Evolutionary conservation across 306 rosid genomes (phyloP), one percentile per base, ranked within the genome.

Genomic region (Vigna angularis): DNA sequence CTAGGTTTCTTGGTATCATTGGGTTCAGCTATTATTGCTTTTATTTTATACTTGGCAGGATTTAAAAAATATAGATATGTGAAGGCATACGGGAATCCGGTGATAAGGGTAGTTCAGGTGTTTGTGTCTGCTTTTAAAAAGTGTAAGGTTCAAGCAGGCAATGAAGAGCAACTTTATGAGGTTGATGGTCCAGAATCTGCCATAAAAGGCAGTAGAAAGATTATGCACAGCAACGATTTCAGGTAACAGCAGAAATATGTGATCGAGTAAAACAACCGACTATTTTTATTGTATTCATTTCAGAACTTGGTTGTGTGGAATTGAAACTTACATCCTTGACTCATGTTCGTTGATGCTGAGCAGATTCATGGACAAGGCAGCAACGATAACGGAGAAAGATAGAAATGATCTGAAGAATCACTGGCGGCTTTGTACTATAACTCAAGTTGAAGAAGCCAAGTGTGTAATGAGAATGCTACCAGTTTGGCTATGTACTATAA

Each of bases 391-490:
- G 1, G 64, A 62, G 44, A 76, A 63, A 10, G 89, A 82, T 4
- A 48, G 1, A 7, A 8, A 15, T 55, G 65, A 72, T 15, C 13
- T 9, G 0, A 67, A 66, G 16, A 64, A 49, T 82, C 78, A 83
- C 24, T 89, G 93, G 93, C 72, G 70, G 24, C 74, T 89, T 17
- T 89, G 93, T 78, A 89, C 93, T 1, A 80, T 89, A 8, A 89
- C 91, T 34, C 93, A 89, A 67, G 93, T 89, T 2, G 93, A 89
- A 77, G 93, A 89, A 83, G 91, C 89, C 36, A 89, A 89, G 57
- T 89, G 93, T 24, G 82, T 89, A 0, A 26, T 89, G 22, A 79
- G 86, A 80, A 80, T 89, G 89, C 14, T 87, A 3, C 93, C 93
- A 0, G 86, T 89, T 70, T 89, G 93, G 91, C 61, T 83, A 6